Base-by-base conservation (phyloP, 768 basidiomycete genomes). In the Tulasnella sp. region DNA sequence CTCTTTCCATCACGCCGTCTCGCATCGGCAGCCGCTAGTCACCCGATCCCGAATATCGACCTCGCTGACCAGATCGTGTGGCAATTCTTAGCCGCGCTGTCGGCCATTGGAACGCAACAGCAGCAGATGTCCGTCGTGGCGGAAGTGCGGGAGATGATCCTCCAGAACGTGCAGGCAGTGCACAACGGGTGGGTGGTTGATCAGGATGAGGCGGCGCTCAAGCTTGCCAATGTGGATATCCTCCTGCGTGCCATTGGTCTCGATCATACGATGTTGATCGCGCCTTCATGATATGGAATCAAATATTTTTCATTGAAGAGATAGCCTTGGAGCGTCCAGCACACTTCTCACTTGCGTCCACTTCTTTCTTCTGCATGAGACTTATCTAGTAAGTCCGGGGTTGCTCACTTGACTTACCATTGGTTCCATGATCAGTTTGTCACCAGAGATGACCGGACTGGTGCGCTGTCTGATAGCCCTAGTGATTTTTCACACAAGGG, bases 1-100 rank as follows among this genome's bases (percentile, higher is more conserved):
- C 80, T 98, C 24, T 98, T 98, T 79, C 93, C 96, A 1, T 96
- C 94, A 2, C 84, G 86, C 17, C 84, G 92, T 53, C 69, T 79
- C 64, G 71, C 73, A 48, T 63, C 71, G 59, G 62, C 68, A 60
- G 59, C 71, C 67, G 63, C 60, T 71, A 68, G 60, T 54, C 58
- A 67, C 70, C 41, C 76, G 1, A 69, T 75, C 25, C 76, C 78
- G 30, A 75, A 79, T 60, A 76, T 86, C 56, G 91, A 73, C 53
- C 38, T 61, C 10, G 70, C 68, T 12, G 73, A 94, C 71, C 87
- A 88, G 69, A 88, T 87, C 12, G 87, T 91, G n/a, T 96, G 92
- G 92, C 85, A 88, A 68, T 89, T 92, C 76, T 78, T 96, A 34
- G 89, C 92, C 5, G 83, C 90, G 1, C 73, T 98, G 51, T 93